phyloP scores from a whole-genome alignment of 805 yeast genomes.

The Candida cerambycidarum region DNA sequence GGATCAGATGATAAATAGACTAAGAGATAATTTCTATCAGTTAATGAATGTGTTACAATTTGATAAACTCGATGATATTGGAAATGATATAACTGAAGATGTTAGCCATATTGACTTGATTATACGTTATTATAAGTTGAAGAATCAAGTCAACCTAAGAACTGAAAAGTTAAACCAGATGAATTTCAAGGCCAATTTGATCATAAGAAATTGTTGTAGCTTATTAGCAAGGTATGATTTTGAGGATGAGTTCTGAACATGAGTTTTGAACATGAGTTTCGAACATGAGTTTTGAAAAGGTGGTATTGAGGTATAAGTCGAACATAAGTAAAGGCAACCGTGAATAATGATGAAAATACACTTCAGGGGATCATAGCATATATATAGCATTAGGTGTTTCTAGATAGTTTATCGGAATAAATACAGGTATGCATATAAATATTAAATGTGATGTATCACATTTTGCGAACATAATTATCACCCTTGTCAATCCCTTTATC shows the following conservation, averaged over 20 bases:
- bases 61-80: neutral
- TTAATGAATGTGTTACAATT: neutral
- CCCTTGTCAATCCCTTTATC: neutral
- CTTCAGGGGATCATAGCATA: too few species aligned
- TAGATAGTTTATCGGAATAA: neutral
- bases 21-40: neutral
- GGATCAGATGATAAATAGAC: neutral
- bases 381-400: neutral
- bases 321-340: too few species aligned
- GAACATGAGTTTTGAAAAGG: too few species aligned
- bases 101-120: constrained; percentile 1
- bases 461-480: neutral
- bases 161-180: constrained; percentile 4
- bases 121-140: constrained; percentile 9
- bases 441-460: constrained; percentile 3
- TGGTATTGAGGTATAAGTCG: too few species aligned
- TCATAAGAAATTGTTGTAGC: constrained; percentile 9
- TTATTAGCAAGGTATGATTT: constrained; percentile 2
- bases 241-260: constrained; percentile 4
- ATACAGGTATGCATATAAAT: too few species aligned
- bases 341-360: too few species aligned
- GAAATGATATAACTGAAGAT: neutral
- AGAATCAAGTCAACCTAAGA: constrained; percentile 7
- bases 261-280: too few species aligned
- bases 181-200: constrained; percentile 9